Conservation (phyloP, 1,284 basidiomycete genomes). For the Amylostereum chailletii region DNA sequence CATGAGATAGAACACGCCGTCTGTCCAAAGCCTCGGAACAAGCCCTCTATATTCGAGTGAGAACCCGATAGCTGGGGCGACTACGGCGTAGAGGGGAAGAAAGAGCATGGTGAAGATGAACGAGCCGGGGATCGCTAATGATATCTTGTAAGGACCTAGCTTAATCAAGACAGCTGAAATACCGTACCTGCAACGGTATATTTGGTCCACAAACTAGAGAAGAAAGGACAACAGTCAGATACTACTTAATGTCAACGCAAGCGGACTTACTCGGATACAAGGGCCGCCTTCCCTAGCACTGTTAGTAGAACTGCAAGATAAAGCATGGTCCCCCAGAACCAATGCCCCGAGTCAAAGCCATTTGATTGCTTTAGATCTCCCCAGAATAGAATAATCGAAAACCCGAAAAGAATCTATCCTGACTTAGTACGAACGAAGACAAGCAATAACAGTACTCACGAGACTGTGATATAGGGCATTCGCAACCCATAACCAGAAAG, state of each 20-base stretch:
- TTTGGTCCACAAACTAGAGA: slow-evolving; percentile 90
- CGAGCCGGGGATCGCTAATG: slow-evolving; percentile 86
- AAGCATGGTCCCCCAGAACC: slow-evolving; percentile 97
- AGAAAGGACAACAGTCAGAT: slow-evolving; percentile 9
- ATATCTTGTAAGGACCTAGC: slow-evolving; percentile 1
- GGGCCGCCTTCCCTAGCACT: slow-evolving; percentile 93
- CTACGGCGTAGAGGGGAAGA: slow-evolving; percentile 83
- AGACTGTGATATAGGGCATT: slow-evolving; percentile 94
- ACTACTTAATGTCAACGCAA: neutral
- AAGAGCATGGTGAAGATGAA: slow-evolving; percentile 93
- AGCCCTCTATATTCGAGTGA: slow-evolving; percentile 88
- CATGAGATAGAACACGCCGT: slow-evolving; percentile 84
- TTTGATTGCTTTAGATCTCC: slow-evolving; percentile 76
- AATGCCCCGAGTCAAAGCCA: slow-evolving; percentile 85
- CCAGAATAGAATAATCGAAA: slow-evolving; percentile 89
- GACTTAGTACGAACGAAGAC: neutral
- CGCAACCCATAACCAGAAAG: slow-evolving; percentile 93
- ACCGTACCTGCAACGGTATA: slow-evolving; percentile 82
- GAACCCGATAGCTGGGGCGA: slow-evolving; percentile 84
- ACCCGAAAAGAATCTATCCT: slow-evolving; percentile 72
- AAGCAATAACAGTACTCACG: slow-evolving; percentile 36
- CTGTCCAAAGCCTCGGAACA: slow-evolving; percentile 82
- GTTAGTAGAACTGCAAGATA: slow-evolving; percentile 92
- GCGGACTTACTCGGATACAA: slow-evolving; percentile 86
- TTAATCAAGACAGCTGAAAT: neutral